Evolutionary conservation across 768 basidiomycete genomes (phyloP).

Genomic region (Boletus reticuloceps): DNA sequence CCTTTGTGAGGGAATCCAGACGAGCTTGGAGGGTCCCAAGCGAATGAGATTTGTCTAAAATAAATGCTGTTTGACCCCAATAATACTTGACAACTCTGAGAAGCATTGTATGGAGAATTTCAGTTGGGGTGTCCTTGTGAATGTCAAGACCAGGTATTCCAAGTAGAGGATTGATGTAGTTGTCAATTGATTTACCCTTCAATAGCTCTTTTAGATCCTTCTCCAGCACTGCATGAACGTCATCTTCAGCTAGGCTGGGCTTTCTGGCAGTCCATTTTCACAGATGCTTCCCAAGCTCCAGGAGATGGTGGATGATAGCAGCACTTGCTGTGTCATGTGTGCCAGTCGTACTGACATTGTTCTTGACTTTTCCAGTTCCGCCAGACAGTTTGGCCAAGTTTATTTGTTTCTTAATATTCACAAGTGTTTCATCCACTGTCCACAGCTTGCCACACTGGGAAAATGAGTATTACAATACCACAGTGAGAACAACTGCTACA

Average conservation of each 20-base stretch:
- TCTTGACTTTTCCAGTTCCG: background rate
- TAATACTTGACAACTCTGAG: no score
- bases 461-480: no score
- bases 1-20: no score
- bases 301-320: background rate
- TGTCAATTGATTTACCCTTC: no score
- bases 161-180: no score
- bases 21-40: no score
- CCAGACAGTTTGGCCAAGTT: background rate
- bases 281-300: background rate
- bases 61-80: no score
- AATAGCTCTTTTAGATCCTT: background rate
- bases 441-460: background rate
- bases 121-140: no score
- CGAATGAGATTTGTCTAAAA: no score
- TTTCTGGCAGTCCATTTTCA: background rate
- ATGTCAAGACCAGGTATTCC: no score
- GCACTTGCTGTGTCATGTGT: background rate
- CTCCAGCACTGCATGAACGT: background rate
- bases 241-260: background rate
- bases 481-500: no score
- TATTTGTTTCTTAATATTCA: background rate
- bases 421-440: background rate
- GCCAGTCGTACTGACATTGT: background rate
- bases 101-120: no score